These are phyloP conservation scores for Cystobasidium tubakii DNA, from an alignment of 768 basidiomycete genomes.

Conservation along the genomic window DNA sequence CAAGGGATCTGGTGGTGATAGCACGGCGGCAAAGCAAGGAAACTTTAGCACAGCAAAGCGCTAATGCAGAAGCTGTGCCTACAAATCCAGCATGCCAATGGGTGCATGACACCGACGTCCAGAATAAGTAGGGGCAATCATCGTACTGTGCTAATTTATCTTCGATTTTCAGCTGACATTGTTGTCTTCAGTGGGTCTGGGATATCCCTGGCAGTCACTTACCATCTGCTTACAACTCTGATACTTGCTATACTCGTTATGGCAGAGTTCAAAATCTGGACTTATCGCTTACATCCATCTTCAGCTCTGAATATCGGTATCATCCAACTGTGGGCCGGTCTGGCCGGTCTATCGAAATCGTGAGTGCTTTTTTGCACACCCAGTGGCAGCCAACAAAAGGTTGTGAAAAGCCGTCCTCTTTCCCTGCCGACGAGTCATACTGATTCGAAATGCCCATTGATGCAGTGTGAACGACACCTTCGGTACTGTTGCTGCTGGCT, in stretches of 20 bases:
- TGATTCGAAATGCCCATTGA: too few species aligned
- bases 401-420: too few species aligned
- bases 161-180: neutral
- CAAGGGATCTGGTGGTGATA: neutral
- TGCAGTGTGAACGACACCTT: constrained; percentile 7
- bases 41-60: neutral
- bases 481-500: neutral
- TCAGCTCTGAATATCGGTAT: constrained; percentile 25
- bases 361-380: too few species aligned
- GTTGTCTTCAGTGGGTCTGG: neutral
- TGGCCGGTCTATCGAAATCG: constrained; percentile 13
- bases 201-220: constrained; percentile 1
- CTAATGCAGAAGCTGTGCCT: neutral
- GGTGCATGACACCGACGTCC: constrained; percentile 30
- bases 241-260: constrained; percentile 12
- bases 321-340: constrained; percentile 26
- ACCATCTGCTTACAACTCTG: constrained; percentile 17
- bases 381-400: too few species aligned
- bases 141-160: neutral
- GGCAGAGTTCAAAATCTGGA: constrained; percentile 24
- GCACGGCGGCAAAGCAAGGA: neutral
- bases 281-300: constrained; percentile 9
- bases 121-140: constrained; percentile 5
- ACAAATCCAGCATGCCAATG: constrained; percentile 21
- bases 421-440: too few species aligned